Percentiles rank a stretch among this genome's conserved stretches.
phyloP scores from a whole-genome alignment of 2,329 filamentous ascomycete species.

The Fonsecaea pugnacius region DNA sequence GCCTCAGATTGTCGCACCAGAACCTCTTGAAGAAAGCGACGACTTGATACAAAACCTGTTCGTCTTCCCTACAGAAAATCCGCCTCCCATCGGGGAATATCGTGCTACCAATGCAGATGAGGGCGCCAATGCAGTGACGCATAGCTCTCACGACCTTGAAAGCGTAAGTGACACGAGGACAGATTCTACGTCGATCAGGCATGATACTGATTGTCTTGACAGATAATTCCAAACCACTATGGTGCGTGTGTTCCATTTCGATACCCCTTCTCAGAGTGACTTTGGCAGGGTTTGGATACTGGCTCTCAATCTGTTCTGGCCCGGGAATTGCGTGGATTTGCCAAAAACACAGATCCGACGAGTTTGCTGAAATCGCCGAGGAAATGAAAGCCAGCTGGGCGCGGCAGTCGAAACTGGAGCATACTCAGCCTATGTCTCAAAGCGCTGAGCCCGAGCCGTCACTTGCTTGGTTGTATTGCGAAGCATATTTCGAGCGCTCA shows the following conservation, averaged over 20 bases:
- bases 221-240: slow-evolving; percentile 8
- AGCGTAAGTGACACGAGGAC: background rate
- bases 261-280: background rate
- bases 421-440: background rate
- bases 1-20: background rate
- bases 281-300: slow-evolving; percentile 9
- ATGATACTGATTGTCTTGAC: background rate
- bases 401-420: slow-evolving; percentile 3
- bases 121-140: background rate
- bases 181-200: background rate
- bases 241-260: slow-evolving; percentile 6
- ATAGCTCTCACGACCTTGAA: background rate
- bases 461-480: slow-evolving; percentile 17
- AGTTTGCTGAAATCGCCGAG: slow-evolving; percentile 9
- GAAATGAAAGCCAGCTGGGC: slow-evolving; percentile 8
- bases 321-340: slow-evolving; percentile 11
- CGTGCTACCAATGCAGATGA: background rate
- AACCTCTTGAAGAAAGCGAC: background rate
- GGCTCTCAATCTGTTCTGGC: slow-evolving; percentile 14
- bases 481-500: slow-evolving; percentile 14
- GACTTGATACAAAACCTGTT: background rate
- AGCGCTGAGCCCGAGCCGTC: slow-evolving; percentile 1
- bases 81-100: background rate
- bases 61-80: background rate
- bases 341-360: background rate